Conservation (phyloP, 352 stramenopile genomes). For the Phytophthora syringae region DNA sequence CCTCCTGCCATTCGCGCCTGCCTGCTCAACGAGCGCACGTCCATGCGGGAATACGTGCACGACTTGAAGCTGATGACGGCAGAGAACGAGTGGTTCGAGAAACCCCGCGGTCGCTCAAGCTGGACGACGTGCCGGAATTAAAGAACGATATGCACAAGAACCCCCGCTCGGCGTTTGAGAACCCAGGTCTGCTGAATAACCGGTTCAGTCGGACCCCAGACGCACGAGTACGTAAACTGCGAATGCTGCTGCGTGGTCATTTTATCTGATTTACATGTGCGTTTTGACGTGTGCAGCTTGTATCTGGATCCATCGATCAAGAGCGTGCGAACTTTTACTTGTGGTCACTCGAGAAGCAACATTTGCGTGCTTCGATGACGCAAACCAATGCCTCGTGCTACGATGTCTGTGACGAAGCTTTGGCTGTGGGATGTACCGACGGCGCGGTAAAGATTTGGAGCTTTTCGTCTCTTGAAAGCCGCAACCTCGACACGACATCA, state of each 20-base stretch:
- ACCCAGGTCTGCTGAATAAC: constrained; percentile 67
- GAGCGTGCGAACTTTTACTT: constrained; percentile 85
- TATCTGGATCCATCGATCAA: constrained; percentile 77
- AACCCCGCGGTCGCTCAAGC: constrained; percentile 41
- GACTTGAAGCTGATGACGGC: constrained; percentile 81
- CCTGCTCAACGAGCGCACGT: constrained; percentile 83
- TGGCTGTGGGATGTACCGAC: constrained; percentile 79
- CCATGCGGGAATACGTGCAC: constrained; percentile 87
- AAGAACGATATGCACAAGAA: constrained; percentile 65
- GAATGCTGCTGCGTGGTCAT: neutral
- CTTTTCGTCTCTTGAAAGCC: constrained; percentile 67
- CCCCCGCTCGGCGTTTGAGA: constrained; percentile 60
- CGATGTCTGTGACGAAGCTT: constrained; percentile 80
- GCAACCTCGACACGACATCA: constrained; percentile 50
- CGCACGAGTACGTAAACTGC: constrained; percentile 54
- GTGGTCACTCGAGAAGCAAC: constrained; percentile 81
- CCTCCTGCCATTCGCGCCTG: constrained; percentile 87
- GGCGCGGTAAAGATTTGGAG: constrained; percentile 87
- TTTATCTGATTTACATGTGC: constrained; percentile 8
- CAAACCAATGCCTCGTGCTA: constrained; percentile 78
- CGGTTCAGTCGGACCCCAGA: constrained; percentile 68
- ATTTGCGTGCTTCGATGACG: constrained; percentile 67
- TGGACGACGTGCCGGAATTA: constrained; percentile 66
- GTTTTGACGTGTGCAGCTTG: constrained; percentile 47
- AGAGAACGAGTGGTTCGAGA: constrained; percentile 78